Evolutionary conservation across 352 stramenopile genomes (phyloP), one percentile per base, ranked within the genome.

Genomic region (Phytophthora pluvialis): DNA sequence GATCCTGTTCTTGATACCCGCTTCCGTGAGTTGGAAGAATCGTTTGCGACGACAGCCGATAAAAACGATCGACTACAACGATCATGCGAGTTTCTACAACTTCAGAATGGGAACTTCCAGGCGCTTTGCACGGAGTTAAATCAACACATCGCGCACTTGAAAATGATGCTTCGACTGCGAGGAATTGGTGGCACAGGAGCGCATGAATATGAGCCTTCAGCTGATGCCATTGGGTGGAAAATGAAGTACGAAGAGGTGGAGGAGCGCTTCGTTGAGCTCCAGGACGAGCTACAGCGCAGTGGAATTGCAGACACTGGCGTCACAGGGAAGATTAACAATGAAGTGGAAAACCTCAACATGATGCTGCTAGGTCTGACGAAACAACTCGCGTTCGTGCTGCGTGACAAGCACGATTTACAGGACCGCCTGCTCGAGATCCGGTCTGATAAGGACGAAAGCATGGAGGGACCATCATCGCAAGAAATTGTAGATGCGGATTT

Each of bases 211-310:
- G 66, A 86, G 16, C 86, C 85, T 21, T 86, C 83, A 26, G 65
- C 75, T 11, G 85, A 93, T 63, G 83, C 87, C 16, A 89, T 95
- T 44, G 85, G 93, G 57, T 95, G 85, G 87, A 72, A 85, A 15
- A 80, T 93, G 58, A 95, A 92, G 60, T 93, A 88, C 50, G 87
- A 94, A 66, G 82, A 94, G 47, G 67, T 93, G 33, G 78, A 92
- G 53, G 79, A 93, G 45, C 70, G 72, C 5, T 83, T 83, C 18
- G 44, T 64, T 3, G 70, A 85, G 35, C 63, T 91, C 1, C 79
- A 92, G 51, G 74, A 89, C 1, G 73, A 78, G 28, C 13, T 84
- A 35, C 63, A 81, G 31, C 64, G 70, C 12, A 52, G 44, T 49
- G 49, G 63, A 12, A 47, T 70, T 28, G 38, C 51, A 39, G 26